A percentile compares a stretch with the other conserved stretches of the same genome.
These are phyloP conservation scores for Monascus purpureus DNA, from an alignment of 495 filamentous ascomycete species.

Conservation along the genomic window DNA sequence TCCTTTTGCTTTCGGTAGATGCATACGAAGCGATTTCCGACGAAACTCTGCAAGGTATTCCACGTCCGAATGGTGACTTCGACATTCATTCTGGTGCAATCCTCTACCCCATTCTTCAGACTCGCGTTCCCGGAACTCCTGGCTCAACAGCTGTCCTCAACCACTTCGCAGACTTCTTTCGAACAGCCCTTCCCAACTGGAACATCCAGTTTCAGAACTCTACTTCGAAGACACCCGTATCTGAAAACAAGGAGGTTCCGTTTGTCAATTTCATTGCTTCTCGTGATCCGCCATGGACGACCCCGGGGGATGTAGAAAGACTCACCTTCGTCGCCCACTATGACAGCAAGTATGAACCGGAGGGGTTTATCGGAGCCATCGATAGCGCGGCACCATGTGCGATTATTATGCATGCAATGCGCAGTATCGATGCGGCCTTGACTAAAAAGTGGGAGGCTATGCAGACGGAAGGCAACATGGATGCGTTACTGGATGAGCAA, in stretches of 20 bases:
- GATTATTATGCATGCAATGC: constrained; percentile 73
- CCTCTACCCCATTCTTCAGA: constrained; percentile 78
- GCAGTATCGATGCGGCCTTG: constrained; percentile 64
- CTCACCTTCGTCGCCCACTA: constrained; percentile 90
- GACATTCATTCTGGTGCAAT: constrained; percentile 60
- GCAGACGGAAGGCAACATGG: constrained; percentile 38
- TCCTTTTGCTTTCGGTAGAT: constrained; percentile 13
- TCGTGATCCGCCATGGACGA: constrained; percentile 78
- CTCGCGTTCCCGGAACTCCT: constrained; percentile 76
- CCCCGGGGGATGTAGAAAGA: constrained; percentile 57
- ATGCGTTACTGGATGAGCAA: constrained; percentile 45
- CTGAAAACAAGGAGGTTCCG: constrained; percentile 52
- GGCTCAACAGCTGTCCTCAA: constrained; percentile 60
- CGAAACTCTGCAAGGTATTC: constrained; percentile 49
- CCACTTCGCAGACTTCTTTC: constrained; percentile 77
- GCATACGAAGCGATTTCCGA: constrained; percentile 69
- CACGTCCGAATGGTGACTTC: constrained; percentile 61
- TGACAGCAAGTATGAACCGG: constrained; percentile 67
- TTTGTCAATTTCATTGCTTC: constrained; percentile 79
- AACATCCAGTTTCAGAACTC: constrained; percentile 73
- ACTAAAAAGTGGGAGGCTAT: constrained; percentile 68
- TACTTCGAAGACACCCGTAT: constrained; percentile 62
- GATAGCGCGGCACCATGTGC: constrained; percentile 92
- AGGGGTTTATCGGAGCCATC: constrained; percentile 85
- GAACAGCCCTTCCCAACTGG: constrained; percentile 61